phyloP scores from a whole-genome alignment of 805 yeast genomes.

The Kluyveromyces nonfermentans region DNA sequence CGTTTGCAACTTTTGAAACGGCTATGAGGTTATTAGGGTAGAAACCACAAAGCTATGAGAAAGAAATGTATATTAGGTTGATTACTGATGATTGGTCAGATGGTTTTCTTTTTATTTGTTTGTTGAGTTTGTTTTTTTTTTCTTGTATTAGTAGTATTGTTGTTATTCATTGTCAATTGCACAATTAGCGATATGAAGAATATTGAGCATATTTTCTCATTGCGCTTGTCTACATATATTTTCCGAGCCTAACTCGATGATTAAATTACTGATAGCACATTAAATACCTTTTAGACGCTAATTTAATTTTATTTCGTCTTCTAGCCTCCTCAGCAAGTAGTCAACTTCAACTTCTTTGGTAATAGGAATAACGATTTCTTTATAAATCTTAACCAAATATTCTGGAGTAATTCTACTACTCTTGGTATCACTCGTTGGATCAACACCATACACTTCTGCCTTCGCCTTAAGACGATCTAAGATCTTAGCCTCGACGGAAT shows the following conservation, averaged over 20 bases:
- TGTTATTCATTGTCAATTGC: too few species aligned
- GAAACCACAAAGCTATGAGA: too few species aligned
- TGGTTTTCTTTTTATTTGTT: too few species aligned
- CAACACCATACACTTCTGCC: slow-evolving; percentile 81
- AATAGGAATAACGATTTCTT: slow-evolving; percentile 82
- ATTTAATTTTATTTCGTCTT: slow-evolving; percentile 37
- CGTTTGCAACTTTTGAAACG: slow-evolving; percentile 87
- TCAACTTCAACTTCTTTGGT: slow-evolving; percentile 95
- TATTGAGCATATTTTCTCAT: too few species aligned
- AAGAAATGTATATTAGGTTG: too few species aligned
- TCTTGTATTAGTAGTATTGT: too few species aligned
- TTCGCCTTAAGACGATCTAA: slow-evolving; percentile 68
- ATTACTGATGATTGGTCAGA: too few species aligned
- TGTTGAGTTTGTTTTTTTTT: too few species aligned
- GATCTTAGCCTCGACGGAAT: slow-evolving; percentile 78
- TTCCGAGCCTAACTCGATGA: too few species aligned
- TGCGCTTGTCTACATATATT: too few species aligned
- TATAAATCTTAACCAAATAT: slow-evolving; percentile 71
- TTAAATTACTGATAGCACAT: neutral
- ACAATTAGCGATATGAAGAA: too few species aligned
- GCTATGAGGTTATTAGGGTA: slow-evolving; percentile 64
- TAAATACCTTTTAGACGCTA: neutral
- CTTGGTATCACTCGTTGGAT: slow-evolving; percentile 67
- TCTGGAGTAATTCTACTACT: slow-evolving; percentile 78
- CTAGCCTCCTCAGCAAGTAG: slow-evolving; percentile 74